phyloP scores from a whole-genome alignment of 1,284 basidiomycete species.

The Ganoderma meredithae region DNA sequence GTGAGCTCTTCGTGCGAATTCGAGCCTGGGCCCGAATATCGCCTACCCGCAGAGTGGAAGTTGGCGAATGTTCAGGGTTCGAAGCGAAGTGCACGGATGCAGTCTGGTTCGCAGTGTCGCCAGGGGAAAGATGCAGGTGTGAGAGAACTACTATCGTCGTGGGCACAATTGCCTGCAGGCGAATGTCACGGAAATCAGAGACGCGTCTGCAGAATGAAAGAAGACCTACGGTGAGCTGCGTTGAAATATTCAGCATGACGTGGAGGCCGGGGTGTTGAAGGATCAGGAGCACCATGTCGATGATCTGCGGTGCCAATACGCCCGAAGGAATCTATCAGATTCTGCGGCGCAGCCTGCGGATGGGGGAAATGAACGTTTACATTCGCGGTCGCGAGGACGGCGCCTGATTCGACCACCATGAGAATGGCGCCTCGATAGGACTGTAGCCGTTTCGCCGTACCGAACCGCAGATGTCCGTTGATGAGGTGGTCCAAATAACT shows the following conservation, averaged over 20 bases:
- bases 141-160: slow-evolving; percentile 24
- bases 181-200: background rate
- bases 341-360: background rate
- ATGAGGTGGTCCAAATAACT: slow-evolving; percentile 20
- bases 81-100: slow-evolving; percentile 20
- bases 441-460: slow-evolving; percentile 6
- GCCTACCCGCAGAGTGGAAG: background rate
- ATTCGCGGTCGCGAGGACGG: slow-evolving; percentile 19
- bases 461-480: slow-evolving; percentile 19
- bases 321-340: background rate
- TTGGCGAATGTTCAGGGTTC: background rate
- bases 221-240: slow-evolving; percentile 14
- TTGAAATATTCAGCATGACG: slow-evolving; percentile 20
- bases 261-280: slow-evolving; percentile 20
- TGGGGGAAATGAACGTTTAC: slow-evolving; percentile 4
- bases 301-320: slow-evolving; percentile 4
- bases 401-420: slow-evolving; percentile 23
- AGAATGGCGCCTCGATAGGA: slow-evolving; percentile 16
- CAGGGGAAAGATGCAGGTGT: slow-evolving; percentile 16
- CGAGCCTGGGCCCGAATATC: background rate
- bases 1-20: background rate
- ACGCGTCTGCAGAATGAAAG: background rate
- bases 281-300: slow-evolving; percentile 15
- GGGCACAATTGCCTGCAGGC: slow-evolving; percentile 20
- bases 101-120: slow-evolving; percentile 17